Evolutionary conservation across 2,329 filamentous ascomycete species (phyloP), one percentile per base, ranked within the genome.

Genomic region (Aurifilum marmelostoma): DNA sequence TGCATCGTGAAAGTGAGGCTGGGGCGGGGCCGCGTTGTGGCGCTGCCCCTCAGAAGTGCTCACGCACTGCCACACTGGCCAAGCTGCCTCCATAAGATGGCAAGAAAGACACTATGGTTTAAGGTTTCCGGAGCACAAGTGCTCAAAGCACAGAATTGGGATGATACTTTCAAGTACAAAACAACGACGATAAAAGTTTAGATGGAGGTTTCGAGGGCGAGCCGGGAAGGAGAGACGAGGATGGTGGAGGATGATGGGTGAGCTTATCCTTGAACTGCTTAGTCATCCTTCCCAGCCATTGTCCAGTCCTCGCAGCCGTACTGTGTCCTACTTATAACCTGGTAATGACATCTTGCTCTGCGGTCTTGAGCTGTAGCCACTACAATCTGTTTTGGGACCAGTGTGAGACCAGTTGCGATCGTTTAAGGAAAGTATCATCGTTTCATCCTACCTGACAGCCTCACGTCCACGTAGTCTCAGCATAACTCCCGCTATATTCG

Each of bases 1-100:
- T 24, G 50, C 52, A 52, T 67, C 61, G 61, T 43, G 34, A 24
- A 12, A 62, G 60, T 67, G 68, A 67, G 65, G 68, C 68, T 67
- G 61, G 68, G 66, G 11, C 43, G 1, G 37, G 43, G 43, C 14
- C 29, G 39, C 21, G 32, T 18, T 27, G 39, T 63, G 61, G 41
- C 39, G 61, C 12, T 32, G n/a, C 61, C 14, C n/a, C 59, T 41
- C 59, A 41, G 24, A 9, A 41, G 34, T 50, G 27, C 27, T 21
- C 29, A 8, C 52, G 63, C 50, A 65, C 63, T 58, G 63, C 63
- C 63, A 65, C 63, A 58, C 14, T 43, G 14, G 34, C 27, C 32
- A 29, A 65, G 52, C 52, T 54, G 34, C 63, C 63, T 65, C 32
- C 61, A 29, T 21, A 3, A 12, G 24, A 56, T 16, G 18, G 18